Evolutionary conservation across 73 alveolate species (phyloP), one percentile per base, ranked within the genome.

Genomic region (Blepharisma japonicum): DNA sequence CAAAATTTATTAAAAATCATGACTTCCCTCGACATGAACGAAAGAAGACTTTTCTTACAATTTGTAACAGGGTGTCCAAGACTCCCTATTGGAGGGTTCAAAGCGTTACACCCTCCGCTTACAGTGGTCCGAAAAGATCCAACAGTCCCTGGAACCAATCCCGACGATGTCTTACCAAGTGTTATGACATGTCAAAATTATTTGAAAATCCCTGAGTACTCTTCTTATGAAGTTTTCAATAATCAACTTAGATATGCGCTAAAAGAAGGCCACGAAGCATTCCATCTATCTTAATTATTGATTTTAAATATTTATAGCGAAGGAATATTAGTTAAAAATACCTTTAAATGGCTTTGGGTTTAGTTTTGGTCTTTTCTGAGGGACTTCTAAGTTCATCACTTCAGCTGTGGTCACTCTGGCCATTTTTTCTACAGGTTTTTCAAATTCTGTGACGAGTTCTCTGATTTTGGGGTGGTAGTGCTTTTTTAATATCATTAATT

Each of bases 41-140:
- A 87, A 53, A 80, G 89, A 79, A 91, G 86, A 78, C 54, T 81
- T 66, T 93, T 93, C 88, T 81, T 93, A 39, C 78, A 76, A 68
- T 93, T 93, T 82, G 83, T 91, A n/a, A 93, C 98, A 6, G 98
- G 98, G 6, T 81, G 95, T 47, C 92, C 96, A 0, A 81, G 98
- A 76, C 85, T 93, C 54, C 98, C 98, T 11, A 71, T 87, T 51
- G 98, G 98, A 39, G 98, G 98, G 46, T 91, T 93, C 66, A 78
- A 83, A 68, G 68, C 94, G 6, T 83, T 93, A n/a, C 90, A 81
- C 77, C 98, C 98, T 39, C 92, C 92, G 79, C 71, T 93, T 45
- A 93, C 97, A 70, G 95, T 93, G 6, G 97, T 91, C 21, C 66
- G 89, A 81, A 90, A 87, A 77, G 74, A 25, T 25, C 53, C 94